Percentiles rank a stretch among this genome's conserved stretches.
Evolutionary conservation across 352 stramenopile species (phyloP).

Genomic region (Aphanomyces stellatus): DNA sequence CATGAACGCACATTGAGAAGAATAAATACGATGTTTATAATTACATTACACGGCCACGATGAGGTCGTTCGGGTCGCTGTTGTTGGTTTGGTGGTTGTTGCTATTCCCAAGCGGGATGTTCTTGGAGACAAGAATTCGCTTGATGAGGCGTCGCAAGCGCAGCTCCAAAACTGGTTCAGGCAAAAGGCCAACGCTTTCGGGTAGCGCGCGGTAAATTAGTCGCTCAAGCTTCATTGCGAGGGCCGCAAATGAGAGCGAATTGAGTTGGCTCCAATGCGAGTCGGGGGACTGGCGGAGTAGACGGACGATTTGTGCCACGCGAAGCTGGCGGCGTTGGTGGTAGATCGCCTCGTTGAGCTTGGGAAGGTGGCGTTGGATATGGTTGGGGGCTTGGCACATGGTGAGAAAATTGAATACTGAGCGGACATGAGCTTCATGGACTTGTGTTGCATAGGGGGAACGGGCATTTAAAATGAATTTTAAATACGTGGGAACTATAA

Average conservation of each 20-base stretch:
- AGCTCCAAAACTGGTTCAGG: not conserved
- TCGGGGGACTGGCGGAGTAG: not conserved
- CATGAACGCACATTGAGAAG: too few species aligned
- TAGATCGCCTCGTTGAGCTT: not conserved
- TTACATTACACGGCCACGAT: too few species aligned
- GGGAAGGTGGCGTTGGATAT: not conserved
- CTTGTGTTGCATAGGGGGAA: too few species aligned
- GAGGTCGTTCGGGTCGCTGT: too few species aligned
- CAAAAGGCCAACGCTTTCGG: not conserved
- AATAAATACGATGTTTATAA: too few species aligned
- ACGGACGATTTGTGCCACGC: not conserved
- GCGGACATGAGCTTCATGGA: too few species aligned
- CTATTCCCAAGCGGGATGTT: too few species aligned
- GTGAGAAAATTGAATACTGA: not conserved
- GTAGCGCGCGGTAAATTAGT: not conserved
- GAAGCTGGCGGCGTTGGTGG: not conserved
- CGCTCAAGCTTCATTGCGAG: not conserved
- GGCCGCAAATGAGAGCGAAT: not conserved
- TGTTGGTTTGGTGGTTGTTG: too few species aligned
- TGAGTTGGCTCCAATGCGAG: not conserved
- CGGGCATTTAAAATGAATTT: too few species aligned
- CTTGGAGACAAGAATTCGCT: not conserved
- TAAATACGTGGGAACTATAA: too few species aligned
- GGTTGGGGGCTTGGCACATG: not conserved
- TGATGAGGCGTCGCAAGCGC: not conserved